These are phyloP conservation scores for Leishmania braziliensis DNA, from an alignment of 208 protist genomes.

Conservation along the genomic window DNA sequence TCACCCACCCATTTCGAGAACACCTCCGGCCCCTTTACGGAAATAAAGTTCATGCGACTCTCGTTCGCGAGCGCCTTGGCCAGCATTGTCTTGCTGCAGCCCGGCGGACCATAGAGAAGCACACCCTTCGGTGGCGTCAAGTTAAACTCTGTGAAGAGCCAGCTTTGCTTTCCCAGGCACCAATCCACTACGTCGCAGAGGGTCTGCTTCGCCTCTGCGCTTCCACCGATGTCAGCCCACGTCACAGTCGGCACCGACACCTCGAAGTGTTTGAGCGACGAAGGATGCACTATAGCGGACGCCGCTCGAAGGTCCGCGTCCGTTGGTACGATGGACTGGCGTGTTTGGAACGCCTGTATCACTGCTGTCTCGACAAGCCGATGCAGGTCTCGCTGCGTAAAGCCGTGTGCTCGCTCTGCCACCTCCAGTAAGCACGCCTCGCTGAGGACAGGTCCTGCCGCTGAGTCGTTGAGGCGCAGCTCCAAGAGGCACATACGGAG, in stretches of 20 bases:
- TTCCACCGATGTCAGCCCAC: slow-evolving; percentile 96
- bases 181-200: slow-evolving; percentile 91
- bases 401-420: slow-evolving; percentile 53
- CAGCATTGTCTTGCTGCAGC: slow-evolving; percentile 99
- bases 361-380: slow-evolving; percentile 48
- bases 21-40: slow-evolving; percentile 97
- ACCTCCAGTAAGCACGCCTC: slow-evolving; percentile 32
- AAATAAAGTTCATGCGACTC: slow-evolving; percentile 75
- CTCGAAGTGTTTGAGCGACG: slow-evolving; percentile 62
- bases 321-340: slow-evolving; percentile 17
- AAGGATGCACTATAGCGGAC: slow-evolving; percentile 45
- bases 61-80: slow-evolving; percentile 98
- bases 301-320: slow-evolving; percentile 35
- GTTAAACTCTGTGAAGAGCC: slow-evolving; percentile 92
- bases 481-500: slow-evolving; percentile 29
- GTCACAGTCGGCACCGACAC: slow-evolving; percentile 87
- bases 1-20: slow-evolving; percentile 99
- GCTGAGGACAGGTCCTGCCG: slow-evolving; percentile 3
- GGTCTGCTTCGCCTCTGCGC: slow-evolving; percentile 87
- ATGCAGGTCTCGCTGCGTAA: slow-evolving; percentile 59
- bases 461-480: neutral
- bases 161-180: slow-evolving; percentile 89
- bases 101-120: slow-evolving; percentile 98
- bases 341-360: slow-evolving; percentile 33
- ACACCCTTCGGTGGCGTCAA: slow-evolving; percentile 95